Percentiles rank a stretch among this genome's conserved stretches.
Conservation (phyloP, 805 yeast species). For the Cyberlindnera euphorbiiphila region DNA sequence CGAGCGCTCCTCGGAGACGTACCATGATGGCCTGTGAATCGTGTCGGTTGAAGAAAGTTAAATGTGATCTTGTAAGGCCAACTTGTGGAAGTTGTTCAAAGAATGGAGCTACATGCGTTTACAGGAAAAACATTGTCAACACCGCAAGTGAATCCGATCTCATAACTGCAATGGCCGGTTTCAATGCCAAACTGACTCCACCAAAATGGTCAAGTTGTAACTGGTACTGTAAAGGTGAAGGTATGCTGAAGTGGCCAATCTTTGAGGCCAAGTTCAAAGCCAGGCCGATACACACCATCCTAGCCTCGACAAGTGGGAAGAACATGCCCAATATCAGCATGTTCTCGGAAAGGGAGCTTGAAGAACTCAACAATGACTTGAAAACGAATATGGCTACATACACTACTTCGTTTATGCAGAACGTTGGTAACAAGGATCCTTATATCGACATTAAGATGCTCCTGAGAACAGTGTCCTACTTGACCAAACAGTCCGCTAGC, state of each 20-base stretch:
- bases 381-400: conserved; percentile 8
- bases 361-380: conserved; percentile 8
- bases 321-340: conserved; percentile 12
- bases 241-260: conserved; percentile 22
- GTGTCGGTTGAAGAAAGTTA: conserved; percentile 43
- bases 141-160: conserved; percentile 1
- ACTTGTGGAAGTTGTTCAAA: conserved; percentile 40
- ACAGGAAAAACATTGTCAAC: conserved; percentile 9
- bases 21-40: conserved; percentile 35
- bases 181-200: conserved; percentile 5
- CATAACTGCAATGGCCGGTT: conserved; percentile 8
- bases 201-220: conserved; percentile 22
- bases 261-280: conserved; percentile 13
- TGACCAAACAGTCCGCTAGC: neutral
- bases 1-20: conserved; percentile 12
- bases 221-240: conserved; percentile 22
- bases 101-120: conserved; percentile 17
- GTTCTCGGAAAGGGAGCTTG: conserved; percentile 10
- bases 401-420: conserved; percentile 14
- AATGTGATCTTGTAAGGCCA: conserved; percentile 45
- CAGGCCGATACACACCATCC: conserved; percentile 9
- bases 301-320: conserved; percentile 10
- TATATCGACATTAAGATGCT: conserved; percentile 13
- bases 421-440: conserved; percentile 25
- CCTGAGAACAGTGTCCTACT: conserved; percentile 12